These are phyloP conservation scores for Suillus fuscotomentosus DNA, from an alignment of 768 basidiomycete genomes.

Conservation along the genomic window DNA sequence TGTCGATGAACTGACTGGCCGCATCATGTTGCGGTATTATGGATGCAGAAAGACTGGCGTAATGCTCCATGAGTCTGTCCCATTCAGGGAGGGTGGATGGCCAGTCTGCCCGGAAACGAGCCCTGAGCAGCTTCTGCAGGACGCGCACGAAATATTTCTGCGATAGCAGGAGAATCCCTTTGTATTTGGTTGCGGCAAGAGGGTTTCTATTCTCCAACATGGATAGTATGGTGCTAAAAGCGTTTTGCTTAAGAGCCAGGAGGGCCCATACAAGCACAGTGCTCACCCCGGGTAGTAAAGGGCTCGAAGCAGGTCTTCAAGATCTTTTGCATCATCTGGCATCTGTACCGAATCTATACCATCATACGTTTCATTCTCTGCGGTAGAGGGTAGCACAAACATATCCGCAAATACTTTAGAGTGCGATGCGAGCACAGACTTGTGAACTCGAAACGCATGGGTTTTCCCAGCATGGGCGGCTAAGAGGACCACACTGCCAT, in stretches of 20 bases:
- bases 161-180: constrained; percentile 26
- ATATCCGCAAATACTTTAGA: constrained; percentile 32
- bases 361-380: constrained; percentile 11
- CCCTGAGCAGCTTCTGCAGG: constrained; percentile 29
- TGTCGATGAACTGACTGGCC: constrained; percentile 1
- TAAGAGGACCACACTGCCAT: constrained; percentile 1
- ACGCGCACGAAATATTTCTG: constrained; percentile 36
- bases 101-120: constrained; percentile 35
- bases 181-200: constrained; percentile 17
- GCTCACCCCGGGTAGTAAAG: constrained; percentile 11
- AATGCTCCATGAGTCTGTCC: constrained; percentile 13
- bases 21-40: neutral
- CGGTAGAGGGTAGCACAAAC: constrained; percentile 15
- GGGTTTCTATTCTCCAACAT: constrained; percentile 4
- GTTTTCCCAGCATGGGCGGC: constrained; percentile 1
- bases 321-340: constrained; percentile 13
- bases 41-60: neutral
- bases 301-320: constrained; percentile 8
- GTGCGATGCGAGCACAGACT: constrained; percentile 22
- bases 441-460: constrained; percentile 30
- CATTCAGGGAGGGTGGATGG: constrained; percentile 25
- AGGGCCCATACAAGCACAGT: constrained; percentile 1
- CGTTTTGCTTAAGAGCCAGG: constrained; percentile 1
- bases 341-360: constrained; percentile 13
- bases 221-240: constrained; percentile 1